These are phyloP conservation scores for Pythium volutum DNA, from an alignment of 352 stramenopile species.

Conservation along the genomic window DNA sequence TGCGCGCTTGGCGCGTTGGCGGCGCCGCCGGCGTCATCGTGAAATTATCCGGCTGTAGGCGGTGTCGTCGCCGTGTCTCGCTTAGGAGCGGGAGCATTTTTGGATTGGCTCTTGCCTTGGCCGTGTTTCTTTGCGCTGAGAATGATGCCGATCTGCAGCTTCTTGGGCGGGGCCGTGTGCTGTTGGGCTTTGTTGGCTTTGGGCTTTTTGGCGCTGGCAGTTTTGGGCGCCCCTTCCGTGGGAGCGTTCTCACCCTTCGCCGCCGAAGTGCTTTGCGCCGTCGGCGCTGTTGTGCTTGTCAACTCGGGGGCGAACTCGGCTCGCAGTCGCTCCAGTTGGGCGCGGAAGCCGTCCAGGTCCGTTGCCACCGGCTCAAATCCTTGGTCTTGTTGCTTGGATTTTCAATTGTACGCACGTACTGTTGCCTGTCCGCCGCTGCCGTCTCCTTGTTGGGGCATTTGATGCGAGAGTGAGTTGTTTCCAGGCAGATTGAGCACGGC, in stretches of 20 bases:
- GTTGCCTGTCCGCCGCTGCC: not conserved
- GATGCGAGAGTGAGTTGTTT: slow-evolving; percentile 3
- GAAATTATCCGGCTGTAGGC: too few species aligned
- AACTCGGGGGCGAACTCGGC: not conserved
- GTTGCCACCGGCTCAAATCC: not conserved
- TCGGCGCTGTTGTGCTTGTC: too few species aligned
- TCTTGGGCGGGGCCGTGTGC: not conserved
- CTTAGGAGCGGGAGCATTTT: too few species aligned
- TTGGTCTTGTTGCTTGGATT: not conserved
- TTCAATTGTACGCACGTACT: not conserved
- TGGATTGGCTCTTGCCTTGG: not conserved
- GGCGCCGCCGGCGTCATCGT: too few species aligned
- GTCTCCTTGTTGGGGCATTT: slow-evolving; percentile 12
- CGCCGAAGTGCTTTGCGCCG: too few species aligned
- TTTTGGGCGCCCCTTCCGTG: too few species aligned
- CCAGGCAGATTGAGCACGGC: slow-evolving; percentile 7
- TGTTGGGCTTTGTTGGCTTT: not conserved
- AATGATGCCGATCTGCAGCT: not conserved
- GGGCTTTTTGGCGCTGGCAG: too few species aligned
- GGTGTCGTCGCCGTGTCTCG: too few species aligned
- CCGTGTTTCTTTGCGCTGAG: not conserved
- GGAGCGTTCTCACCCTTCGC: too few species aligned
- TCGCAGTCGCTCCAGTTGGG: not conserved
- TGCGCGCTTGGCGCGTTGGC: not conserved
- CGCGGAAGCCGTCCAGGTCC: not conserved